Evolutionary conservation across 768 basidiomycete species (phyloP).

Genomic region (Rhodotorula toruloides): DNA sequence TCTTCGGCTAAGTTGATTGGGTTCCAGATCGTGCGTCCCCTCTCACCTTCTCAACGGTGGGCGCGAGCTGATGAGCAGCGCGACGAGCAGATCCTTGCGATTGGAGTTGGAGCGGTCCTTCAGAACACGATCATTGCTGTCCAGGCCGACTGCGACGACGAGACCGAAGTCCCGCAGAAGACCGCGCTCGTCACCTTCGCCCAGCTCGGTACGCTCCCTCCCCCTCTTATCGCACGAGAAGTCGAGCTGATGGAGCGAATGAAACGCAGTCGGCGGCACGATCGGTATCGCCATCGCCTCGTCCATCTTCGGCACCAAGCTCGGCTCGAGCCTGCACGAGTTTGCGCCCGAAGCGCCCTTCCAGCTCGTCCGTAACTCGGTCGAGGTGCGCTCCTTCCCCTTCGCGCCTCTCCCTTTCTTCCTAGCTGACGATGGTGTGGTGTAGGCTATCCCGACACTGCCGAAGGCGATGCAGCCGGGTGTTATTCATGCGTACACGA

Average conservation of each 20-base stretch:
- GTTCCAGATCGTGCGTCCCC: slow-evolving; percentile 43
- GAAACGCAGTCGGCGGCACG: slow-evolving; percentile 35
- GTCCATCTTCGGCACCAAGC: slow-evolving; percentile 15
- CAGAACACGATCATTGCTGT: slow-evolving; percentile 49
- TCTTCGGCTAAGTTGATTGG: slow-evolving; percentile 45
- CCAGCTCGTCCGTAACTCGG: slow-evolving; percentile 44
- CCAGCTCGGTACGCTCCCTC: slow-evolving; percentile 28
- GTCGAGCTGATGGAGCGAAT: neutral
- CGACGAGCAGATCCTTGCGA: slow-evolving; percentile 44
- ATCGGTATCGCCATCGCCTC: slow-evolving; percentile 39
- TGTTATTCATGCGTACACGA: slow-evolving; percentile 39
- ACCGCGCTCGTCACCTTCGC: slow-evolving; percentile 47
- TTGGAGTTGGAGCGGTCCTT: slow-evolving; percentile 48
- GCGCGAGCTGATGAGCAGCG: too few species aligned
- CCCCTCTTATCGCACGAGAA: too few species aligned
- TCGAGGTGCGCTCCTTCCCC: slow-evolving; percentile 39
- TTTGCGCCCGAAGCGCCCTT: slow-evolving; percentile 39
- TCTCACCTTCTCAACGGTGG: neutral
- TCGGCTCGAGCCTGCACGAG: slow-evolving; percentile 40
- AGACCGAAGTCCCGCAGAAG: slow-evolving; percentile 46
- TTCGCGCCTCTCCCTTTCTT: neutral
- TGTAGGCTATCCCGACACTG: slow-evolving; percentile 44
- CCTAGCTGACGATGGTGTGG: slow-evolving; percentile 30
- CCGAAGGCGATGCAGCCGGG: slow-evolving; percentile 31
- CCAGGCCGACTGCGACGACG: slow-evolving; percentile 47